Conservation (phyloP, 73 alveolate species). For the Paramecium bursaria region DNA sequence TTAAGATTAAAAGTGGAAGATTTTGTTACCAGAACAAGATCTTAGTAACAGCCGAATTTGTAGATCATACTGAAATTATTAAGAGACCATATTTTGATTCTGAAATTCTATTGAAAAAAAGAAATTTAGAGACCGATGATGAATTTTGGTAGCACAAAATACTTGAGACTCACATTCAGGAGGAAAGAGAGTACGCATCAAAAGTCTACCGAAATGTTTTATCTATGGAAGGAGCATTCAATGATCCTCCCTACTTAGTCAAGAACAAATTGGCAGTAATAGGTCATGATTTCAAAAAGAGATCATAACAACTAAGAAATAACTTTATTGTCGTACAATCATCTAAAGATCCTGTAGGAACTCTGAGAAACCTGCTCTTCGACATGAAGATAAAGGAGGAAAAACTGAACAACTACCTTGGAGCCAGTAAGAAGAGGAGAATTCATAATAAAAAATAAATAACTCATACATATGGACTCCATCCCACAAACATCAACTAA, state of each 20-base stretch:
- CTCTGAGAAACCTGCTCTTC: no score
- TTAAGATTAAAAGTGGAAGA: background rate
- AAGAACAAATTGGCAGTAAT: slow-evolving; percentile 29
- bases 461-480: slow-evolving; percentile 49
- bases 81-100: slow-evolving; percentile 33
- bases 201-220: slow-evolving; percentile 16
- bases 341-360: no score
- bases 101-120: slow-evolving; percentile 27
- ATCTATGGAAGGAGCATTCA: slow-evolving; percentile 16
- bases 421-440: no score
- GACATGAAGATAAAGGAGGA: no score
- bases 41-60: background rate
- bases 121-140: slow-evolving; percentile 16
- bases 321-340: no score
- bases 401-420: no score
- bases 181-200: slow-evolving; percentile 40
- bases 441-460: no score
- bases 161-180: background rate
- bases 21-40: slow-evolving; percentile 11
- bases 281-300: slow-evolving; percentile 37
- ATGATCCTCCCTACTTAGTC: background rate
- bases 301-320: no score
- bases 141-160: background rate
- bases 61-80: slow-evolving; percentile 6
- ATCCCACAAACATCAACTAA: slow-evolving; percentile 17